phyloP scores from a whole-genome alignment of 768 basidiomycete species.

The Lentinula sp. region DNA sequence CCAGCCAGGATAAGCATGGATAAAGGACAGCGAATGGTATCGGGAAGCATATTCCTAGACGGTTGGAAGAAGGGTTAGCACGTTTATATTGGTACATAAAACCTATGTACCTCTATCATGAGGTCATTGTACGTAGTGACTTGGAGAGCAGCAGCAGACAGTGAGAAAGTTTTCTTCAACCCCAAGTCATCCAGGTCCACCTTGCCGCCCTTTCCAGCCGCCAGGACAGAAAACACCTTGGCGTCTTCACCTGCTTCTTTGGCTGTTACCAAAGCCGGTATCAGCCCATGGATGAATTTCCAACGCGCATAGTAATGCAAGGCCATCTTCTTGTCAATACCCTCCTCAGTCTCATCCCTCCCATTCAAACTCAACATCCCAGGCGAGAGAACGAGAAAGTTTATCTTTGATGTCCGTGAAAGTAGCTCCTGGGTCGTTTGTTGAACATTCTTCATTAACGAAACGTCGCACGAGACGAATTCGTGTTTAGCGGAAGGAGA shows the following conservation, averaged over 20 bases:
- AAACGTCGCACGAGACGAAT: slow-evolving; percentile 26
- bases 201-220: slow-evolving; percentile 20
- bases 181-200: slow-evolving; percentile 29
- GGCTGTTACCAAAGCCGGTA: slow-evolving; percentile 26
- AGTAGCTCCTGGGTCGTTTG: slow-evolving; percentile 16
- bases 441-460: slow-evolving; percentile 24
- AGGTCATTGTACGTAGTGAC: slow-evolving; percentile 27
- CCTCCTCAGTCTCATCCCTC: slow-evolving; percentile 28
- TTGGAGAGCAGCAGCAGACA: slow-evolving; percentile 15
- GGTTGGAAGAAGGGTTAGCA: not conserved
- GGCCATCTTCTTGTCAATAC: slow-evolving; percentile 30
- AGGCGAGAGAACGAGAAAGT: slow-evolving; percentile 29
- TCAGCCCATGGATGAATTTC: slow-evolving; percentile 29
- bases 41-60: not conserved
- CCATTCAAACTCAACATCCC: slow-evolving; percentile 24
- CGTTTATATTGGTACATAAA: not conserved
- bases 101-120: slow-evolving; percentile 23
- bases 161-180: slow-evolving; percentile 25
- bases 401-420: slow-evolving; percentile 20
- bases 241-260: slow-evolving; percentile 28
- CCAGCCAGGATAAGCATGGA: slow-evolving; percentile 1
- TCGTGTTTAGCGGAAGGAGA: slow-evolving; percentile 15
- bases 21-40: not conserved
- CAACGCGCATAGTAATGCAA: slow-evolving; percentile 33
- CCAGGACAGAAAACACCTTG: slow-evolving; percentile 28